Conservation (phyloP, 345 rosid species). For the Ceriops zippeliana region DNA sequence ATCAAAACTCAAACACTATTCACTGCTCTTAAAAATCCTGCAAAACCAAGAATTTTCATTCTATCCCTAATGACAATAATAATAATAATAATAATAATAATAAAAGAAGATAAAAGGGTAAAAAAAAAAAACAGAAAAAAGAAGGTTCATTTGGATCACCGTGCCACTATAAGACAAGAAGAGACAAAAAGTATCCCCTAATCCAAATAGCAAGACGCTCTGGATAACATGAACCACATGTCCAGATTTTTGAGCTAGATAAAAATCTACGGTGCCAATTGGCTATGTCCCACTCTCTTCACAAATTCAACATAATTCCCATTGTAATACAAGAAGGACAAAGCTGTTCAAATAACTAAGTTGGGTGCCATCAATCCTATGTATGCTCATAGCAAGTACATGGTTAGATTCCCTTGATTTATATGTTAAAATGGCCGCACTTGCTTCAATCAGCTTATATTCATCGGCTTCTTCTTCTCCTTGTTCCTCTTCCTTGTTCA, state of each 20-base stretch:
- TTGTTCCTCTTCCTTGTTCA: slow-evolving; percentile 25
- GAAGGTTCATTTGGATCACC: no score
- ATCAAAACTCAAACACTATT: no score
- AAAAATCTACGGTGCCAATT: slow-evolving; percentile 18
- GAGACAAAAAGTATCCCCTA: neutral
- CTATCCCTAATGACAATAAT: no score
- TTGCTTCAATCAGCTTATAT: slow-evolving; percentile 45
- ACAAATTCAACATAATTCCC: neutral
- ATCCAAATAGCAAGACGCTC: slow-evolving; percentile 19
- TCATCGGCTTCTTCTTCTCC: slow-evolving; percentile 29
- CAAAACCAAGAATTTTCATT: no score
- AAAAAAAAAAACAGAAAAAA: no score
- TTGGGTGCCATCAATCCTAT: neutral
- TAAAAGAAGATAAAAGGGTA: no score
- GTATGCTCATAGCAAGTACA: neutral
- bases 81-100: no score
- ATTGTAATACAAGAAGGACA: slow-evolving; percentile 9
- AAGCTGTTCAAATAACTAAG: neutral
- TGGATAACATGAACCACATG: slow-evolving; percentile 46
- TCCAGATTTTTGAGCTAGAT: slow-evolving; percentile 38
- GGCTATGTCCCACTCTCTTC: neutral
- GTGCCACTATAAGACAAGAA: neutral
- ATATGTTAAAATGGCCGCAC: slow-evolving; percentile 45
- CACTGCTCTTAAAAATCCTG: no score
- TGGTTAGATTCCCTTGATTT: neutral